These are phyloP conservation scores for Phytophthora megakarya DNA, from an alignment of 352 stramenopile genomes.

Conservation along the genomic window DNA sequence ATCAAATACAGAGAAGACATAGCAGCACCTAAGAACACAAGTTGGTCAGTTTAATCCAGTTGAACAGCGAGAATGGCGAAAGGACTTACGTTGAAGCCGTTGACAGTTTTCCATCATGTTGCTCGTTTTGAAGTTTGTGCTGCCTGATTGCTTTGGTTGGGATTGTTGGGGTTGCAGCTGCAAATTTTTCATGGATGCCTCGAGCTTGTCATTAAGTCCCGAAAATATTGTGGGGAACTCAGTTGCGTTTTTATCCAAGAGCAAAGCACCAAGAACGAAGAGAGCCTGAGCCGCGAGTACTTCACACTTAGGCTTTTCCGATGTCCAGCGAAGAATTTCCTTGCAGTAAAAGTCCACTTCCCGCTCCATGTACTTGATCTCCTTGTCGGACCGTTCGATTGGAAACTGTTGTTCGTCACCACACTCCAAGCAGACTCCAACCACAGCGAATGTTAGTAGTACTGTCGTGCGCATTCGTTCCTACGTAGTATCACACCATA, in stretches of 20 bases:
- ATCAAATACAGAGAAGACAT: slow-evolving; percentile 51
- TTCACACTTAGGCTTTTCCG: slow-evolving; percentile 28
- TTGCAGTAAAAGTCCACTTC: slow-evolving; percentile 82
- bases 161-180: slow-evolving; percentile 1
- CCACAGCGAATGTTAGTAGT: slow-evolving; percentile 38
- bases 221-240: slow-evolving; percentile 62
- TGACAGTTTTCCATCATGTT: slow-evolving; percentile 19
- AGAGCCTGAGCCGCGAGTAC: slow-evolving; percentile 51
- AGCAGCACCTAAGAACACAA: slow-evolving; percentile 32
- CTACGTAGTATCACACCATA: slow-evolving; percentile 9
- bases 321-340: slow-evolving; percentile 54
- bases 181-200: slow-evolving; percentile 26
- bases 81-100: slow-evolving; percentile 41
- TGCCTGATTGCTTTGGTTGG: slow-evolving; percentile 9
- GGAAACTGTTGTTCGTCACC: slow-evolving; percentile 27
- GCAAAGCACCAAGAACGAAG: slow-evolving; percentile 45
- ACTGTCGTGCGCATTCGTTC: slow-evolving; percentile 30
- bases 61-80: slow-evolving; percentile 1
- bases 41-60: background rate
- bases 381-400: slow-evolving; percentile 14
- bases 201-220: slow-evolving; percentile 49
- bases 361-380: slow-evolving; percentile 57
- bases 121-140: slow-evolving; percentile 1
- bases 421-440: slow-evolving; percentile 40
- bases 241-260: slow-evolving; percentile 50